Evolutionary conservation across 805 yeast genomes (phyloP).

Genomic region (Nakazawaea laoshanensis): DNA sequence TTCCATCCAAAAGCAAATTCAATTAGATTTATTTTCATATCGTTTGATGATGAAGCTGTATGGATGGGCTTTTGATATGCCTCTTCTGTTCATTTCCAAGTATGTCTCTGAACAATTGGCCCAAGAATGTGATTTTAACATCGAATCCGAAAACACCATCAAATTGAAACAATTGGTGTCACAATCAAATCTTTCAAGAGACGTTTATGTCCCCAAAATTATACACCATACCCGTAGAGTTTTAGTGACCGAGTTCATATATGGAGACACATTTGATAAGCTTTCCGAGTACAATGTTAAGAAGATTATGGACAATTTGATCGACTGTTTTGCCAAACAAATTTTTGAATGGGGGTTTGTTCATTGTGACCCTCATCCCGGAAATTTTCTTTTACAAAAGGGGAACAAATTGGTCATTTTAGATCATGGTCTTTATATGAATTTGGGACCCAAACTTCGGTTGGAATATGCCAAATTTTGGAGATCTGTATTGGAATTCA

Average conservation of each 20-base stretch:
- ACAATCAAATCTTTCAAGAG: conserved; percentile 31
- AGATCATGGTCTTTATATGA: conserved; percentile 69
- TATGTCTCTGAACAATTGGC: conserved; percentile 50
- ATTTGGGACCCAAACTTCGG: conserved; percentile 41
- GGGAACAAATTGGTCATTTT: conserved; percentile 49
- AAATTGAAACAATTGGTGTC: conserved; percentile 27
- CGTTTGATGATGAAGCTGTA: conserved; percentile 41
- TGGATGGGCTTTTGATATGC: conserved; percentile 54
- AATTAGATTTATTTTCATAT: conserved; percentile 55
- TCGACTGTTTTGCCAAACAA: conserved; percentile 45
- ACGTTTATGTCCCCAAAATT: conserved; percentile 48
- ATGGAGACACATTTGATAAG: conserved; percentile 39
- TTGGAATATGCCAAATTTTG: conserved; percentile 53
- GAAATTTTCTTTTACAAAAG: conserved; percentile 54
- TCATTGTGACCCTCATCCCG: conserved; percentile 79
- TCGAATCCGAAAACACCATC: conserved; percentile 47
- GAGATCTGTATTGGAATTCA: conserved; percentile 49
- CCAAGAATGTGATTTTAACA: conserved; percentile 54
- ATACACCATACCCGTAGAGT: conserved; percentile 42
- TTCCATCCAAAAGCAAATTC: conserved; percentile 51
- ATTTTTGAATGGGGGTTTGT: conserved; percentile 60
- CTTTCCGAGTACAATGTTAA: conserved; percentile 23
- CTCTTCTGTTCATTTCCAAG: conserved; percentile 44
- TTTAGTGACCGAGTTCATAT: conserved; percentile 68
- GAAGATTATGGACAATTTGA: conserved; percentile 39